phyloP scores from a whole-genome alignment of 768 basidiomycete genomes.

The Xerocomellus intermedius region DNA sequence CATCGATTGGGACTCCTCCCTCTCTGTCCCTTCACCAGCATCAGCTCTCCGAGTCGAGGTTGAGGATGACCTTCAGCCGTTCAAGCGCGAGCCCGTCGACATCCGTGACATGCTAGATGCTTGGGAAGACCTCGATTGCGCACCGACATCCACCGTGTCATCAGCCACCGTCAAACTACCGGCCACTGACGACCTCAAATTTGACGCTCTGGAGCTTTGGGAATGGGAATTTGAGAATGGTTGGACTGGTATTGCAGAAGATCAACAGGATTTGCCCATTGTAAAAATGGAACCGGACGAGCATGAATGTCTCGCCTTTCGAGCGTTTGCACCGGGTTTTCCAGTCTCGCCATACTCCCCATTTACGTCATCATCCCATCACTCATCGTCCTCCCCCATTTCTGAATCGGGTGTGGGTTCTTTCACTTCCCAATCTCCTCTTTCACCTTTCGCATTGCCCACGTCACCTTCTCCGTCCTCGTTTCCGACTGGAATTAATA shows the following conservation, averaged over 20 bases:
- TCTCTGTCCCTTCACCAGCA: conserved; percentile 22
- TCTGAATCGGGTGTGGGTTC: conserved; percentile 19
- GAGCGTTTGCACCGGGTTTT: conserved; percentile 2
- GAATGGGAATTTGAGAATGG: conserved; percentile 35
- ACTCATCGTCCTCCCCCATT: conserved; percentile 18
- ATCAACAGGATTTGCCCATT: conserved; percentile 23
- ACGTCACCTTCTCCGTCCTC: conserved; percentile 10
- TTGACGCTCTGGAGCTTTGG: conserved; percentile 42
- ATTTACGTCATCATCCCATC: conserved; percentile 14
- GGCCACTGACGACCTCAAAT: conserved; percentile 39
- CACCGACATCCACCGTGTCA: conserved; percentile 24
- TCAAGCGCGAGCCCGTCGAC: conserved; percentile 63
- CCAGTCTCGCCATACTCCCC: conserved; percentile 23
- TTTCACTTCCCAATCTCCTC: conserved; percentile 11
- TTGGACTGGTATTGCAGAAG: conserved; percentile 20
- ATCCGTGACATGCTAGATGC: conserved; percentile 64
- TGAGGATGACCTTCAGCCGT: conserved; percentile 30
- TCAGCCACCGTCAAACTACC: conserved; percentile 32
- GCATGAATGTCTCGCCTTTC: conserved; percentile 25
- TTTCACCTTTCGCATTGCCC: conserved; percentile 13
- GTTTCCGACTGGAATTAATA: conserved; percentile 4
- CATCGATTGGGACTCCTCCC: conserved; percentile 53
- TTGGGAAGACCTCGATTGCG: conserved; percentile 63
- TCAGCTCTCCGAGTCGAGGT: conserved; percentile 20
- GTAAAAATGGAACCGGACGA: conserved; percentile 45